Evolutionary conservation across 2,329 filamentous ascomycete genomes (phyloP).

Genomic region (Trichoderma afroharzianum): DNA sequence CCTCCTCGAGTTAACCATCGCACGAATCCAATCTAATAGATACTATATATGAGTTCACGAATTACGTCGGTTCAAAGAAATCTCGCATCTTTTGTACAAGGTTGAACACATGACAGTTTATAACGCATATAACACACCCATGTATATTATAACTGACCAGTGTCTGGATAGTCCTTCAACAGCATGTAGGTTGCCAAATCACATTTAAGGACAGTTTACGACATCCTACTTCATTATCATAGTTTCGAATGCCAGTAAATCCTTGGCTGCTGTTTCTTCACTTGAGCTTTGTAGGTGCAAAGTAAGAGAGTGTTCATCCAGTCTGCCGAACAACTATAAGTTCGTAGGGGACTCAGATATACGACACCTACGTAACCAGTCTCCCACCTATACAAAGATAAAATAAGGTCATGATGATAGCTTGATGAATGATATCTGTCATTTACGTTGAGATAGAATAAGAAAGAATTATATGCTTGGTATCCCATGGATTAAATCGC

Average conservation of each 20-base stretch:
- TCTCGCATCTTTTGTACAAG: neutral
- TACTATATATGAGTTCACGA: neutral
- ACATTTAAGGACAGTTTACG: neutral
- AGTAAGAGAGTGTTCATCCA: neutral
- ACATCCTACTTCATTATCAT: neutral
- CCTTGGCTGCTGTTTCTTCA: no score
- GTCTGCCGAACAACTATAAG: neutral
- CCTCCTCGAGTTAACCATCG: neutral
- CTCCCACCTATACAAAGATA: neutral
- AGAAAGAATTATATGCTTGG: neutral
- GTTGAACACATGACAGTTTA: neutral
- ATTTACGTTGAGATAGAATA: neutral
- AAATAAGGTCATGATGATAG: neutral
- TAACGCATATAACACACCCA: neutral
- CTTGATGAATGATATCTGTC: neutral
- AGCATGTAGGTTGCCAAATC: neutral
- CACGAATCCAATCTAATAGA: neutral
- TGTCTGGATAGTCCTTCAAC: neutral
- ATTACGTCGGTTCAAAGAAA: neutral
- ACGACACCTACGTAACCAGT: neutral
- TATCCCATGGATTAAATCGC: conserved; percentile 2
- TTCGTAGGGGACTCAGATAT: neutral
- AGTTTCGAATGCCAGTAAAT: neutral
- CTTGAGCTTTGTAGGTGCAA: neutral
- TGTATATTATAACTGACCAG: neutral